Evolutionary conservation across 768 basidiomycete species (phyloP).

Genomic region (Mrakia frigida): DNA sequence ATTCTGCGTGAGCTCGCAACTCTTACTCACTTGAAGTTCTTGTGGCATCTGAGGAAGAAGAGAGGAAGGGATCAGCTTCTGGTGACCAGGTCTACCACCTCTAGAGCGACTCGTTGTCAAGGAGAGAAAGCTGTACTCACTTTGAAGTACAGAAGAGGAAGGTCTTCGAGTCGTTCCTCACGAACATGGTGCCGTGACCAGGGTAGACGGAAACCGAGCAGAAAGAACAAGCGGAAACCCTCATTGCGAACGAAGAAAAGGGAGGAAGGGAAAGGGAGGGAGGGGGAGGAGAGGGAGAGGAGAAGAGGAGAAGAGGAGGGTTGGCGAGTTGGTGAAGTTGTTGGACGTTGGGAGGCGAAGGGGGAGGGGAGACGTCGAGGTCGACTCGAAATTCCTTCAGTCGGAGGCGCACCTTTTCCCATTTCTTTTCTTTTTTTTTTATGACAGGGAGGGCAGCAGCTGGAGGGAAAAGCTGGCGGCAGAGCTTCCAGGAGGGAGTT

Average conservation of each 20-base stretch:
- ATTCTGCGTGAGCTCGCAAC: background rate
- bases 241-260: constrained; percentile 51
- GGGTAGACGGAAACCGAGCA: constrained; percentile 96
- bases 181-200: constrained; percentile 92
- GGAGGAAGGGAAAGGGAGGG: constrained; percentile 5
- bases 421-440: too few relatives aligned
- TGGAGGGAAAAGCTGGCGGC: too few relatives aligned
- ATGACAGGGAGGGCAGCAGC: too few relatives aligned
- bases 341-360: background rate
- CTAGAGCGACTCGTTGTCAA: too few relatives aligned
- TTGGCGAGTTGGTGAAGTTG: background rate
- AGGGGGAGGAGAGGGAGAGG: constrained; percentile 3
- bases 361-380: background rate
- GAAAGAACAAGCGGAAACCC: constrained; percentile 97
- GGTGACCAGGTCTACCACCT: background rate
- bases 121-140: constrained; percentile 50
- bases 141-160: constrained; percentile 98
- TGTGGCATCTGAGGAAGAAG: constrained; percentile 68
- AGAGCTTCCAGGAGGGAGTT: too few relatives aligned
- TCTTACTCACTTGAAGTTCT: constrained; percentile 90
- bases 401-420: too few relatives aligned
- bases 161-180: constrained; percentile 91
- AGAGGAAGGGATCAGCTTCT: background rate
- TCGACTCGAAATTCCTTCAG: background rate
- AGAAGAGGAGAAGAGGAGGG: constrained; percentile 14